Percentiles rank a stretch among this genome's conserved stretches.
Conservation (phyloP, 306 rosid genomes). For the Trifolium subterraneum region DNA sequence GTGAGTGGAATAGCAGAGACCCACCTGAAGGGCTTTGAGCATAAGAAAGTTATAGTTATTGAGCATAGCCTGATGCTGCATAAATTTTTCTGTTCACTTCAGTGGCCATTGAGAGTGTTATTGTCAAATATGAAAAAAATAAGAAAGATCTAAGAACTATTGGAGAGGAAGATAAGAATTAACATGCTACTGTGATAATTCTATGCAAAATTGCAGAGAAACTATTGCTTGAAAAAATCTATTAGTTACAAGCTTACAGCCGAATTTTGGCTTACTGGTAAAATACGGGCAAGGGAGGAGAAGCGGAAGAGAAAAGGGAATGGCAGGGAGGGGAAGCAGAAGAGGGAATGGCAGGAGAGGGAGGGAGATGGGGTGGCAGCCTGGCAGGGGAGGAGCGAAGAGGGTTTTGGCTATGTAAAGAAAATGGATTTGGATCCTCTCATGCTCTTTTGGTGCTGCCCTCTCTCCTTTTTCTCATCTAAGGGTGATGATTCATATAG, state of each 20-base stretch:
- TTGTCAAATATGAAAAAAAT: background rate
- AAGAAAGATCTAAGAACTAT: background rate
- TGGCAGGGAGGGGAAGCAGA: background rate
- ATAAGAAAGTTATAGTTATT: too few species aligned
- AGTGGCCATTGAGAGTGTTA: slow-evolving; percentile 51
- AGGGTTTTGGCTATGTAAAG: background rate
- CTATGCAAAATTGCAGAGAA: background rate
- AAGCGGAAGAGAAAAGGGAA: background rate
- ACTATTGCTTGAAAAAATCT: background rate
- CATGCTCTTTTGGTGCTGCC: too few species aligned
- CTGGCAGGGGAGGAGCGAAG: background rate
- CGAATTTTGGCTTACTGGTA: background rate
- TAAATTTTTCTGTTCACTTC: slow-evolving; percentile 66
- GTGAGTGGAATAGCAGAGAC: background rate
- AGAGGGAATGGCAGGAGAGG: background rate
- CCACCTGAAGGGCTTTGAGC: slow-evolving; percentile 40
- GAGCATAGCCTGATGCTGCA: slow-evolving; percentile 79
- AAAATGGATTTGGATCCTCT: too few species aligned
- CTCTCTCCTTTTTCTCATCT: too few species aligned
- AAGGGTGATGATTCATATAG: too few species aligned
- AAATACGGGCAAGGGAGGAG: background rate
- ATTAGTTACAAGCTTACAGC: background rate
- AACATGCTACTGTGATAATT: background rate
- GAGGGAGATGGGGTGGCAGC: background rate
- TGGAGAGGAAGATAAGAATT: background rate